Percentiles rank a stretch among this genome's conserved stretches.
These are phyloP conservation scores for Candida sonorensis DNA, from an alignment of 805 yeast genomes.

Conservation along the genomic window DNA sequence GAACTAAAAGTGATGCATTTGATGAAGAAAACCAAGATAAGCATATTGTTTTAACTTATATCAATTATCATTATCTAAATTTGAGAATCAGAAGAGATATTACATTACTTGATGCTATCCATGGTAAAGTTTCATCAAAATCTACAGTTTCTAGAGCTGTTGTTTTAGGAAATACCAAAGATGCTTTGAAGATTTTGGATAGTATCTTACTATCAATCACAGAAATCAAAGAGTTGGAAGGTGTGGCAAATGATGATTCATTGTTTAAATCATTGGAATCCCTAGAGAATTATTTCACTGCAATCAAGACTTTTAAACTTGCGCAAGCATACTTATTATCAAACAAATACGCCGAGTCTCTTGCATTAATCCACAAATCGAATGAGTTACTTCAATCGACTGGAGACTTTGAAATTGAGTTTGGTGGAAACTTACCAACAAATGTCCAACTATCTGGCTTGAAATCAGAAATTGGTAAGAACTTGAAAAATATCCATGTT, in stretches of 20 bases:
- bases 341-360: constrained; percentile 38
- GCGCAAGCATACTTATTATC: constrained; percentile 38
- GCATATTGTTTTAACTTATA: constrained; percentile 69
- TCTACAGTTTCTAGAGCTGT: constrained; percentile 16
- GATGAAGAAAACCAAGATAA: constrained; percentile 59
- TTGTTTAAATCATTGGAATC: constrained; percentile 47
- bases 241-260: constrained; percentile 81
- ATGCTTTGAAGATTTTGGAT: constrained; percentile 42
- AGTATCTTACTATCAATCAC: constrained; percentile 45
- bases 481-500: constrained; percentile 32
- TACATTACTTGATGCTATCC: constrained; percentile 31
- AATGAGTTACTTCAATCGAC: constrained; percentile 5
- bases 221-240: constrained; percentile 76
- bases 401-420: constrained; percentile 20
- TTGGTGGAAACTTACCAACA: constrained; percentile 37
- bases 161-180: constrained; percentile 30
- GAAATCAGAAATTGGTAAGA: constrained; percentile 11
- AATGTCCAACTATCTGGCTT: constrained; percentile 27
- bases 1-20: constrained; percentile 34
- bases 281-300: constrained; percentile 41
- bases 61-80: constrained; percentile 60
- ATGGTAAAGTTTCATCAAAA: constrained; percentile 19
- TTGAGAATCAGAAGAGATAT: constrained; percentile 70
- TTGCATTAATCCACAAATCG: constrained; percentile 36
- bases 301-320: constrained; percentile 36